These are phyloP conservation scores for Asterophora parasitica DNA, from an alignment of 768 basidiomycete genomes.

Conservation along the genomic window DNA sequence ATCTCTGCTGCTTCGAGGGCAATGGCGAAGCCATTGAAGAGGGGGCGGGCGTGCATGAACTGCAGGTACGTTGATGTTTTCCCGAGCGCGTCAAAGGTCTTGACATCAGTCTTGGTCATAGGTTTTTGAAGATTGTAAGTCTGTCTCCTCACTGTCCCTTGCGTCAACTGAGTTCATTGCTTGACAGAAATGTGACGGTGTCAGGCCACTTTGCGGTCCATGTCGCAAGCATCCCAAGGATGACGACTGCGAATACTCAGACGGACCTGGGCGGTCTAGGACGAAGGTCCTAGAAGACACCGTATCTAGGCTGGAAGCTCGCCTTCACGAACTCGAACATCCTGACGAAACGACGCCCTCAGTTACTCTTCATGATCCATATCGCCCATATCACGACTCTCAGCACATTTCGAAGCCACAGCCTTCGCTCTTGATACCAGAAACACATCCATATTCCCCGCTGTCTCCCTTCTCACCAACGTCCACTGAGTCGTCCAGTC, in stretches of 20 bases:
- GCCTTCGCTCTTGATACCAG: constrained; percentile 27
- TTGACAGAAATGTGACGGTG: constrained; percentile 63
- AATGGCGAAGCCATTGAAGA: constrained; percentile 40
- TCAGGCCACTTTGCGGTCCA: constrained; percentile 59
- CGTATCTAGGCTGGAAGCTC: constrained; percentile 48
- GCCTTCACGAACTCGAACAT: constrained; percentile 53
- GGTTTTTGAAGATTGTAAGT: constrained; percentile 49
- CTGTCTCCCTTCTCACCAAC: constrained; percentile 42
- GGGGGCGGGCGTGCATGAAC: constrained; percentile 52
- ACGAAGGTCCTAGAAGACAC: constrained; percentile 60
- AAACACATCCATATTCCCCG: constrained; percentile 23
- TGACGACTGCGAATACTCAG: constrained; percentile 70
- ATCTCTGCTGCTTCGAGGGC: constrained; percentile 25
- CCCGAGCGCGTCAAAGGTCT: constrained; percentile 1
- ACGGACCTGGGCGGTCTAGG: constrained; percentile 55
- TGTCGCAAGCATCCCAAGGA: constrained; percentile 55
- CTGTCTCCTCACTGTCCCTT: background rate
- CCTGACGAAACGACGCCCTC: constrained; percentile 43
- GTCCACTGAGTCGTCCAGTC: constrained; percentile 41
- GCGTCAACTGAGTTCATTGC: constrained; percentile 9
- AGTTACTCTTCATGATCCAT: constrained; percentile 49
- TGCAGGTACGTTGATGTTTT: constrained; percentile 36
- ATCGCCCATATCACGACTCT: constrained; percentile 28
- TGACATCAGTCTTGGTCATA: constrained; percentile 16
- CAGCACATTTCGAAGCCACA: constrained; percentile 30